Conservation (phyloP, 2,329 filamentous ascomycete species). For the Colletotrichum sublineola region DNA sequence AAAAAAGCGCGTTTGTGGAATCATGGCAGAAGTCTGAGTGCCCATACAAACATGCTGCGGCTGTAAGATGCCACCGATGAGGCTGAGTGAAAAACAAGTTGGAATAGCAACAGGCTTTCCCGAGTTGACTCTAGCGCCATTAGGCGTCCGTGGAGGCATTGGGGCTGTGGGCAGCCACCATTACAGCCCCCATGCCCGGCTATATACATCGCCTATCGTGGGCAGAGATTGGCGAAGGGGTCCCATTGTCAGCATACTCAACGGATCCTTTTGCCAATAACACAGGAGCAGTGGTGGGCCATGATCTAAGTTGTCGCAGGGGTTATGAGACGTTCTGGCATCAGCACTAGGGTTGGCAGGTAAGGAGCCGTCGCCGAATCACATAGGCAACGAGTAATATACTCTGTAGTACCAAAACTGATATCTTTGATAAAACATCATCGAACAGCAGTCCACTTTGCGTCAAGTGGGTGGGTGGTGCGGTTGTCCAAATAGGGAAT, state of each 20-base stretch:
- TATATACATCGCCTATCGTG: background rate
- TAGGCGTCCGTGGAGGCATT: background rate
- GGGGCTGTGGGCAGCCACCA: background rate
- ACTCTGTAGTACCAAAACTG: no score
- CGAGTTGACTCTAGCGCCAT: slow-evolving; percentile 5
- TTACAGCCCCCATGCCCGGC: slow-evolving; percentile 4
- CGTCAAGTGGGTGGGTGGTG: background rate
- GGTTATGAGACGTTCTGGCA: no score
- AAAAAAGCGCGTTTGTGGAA: slow-evolving; percentile 8
- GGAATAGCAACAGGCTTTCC: background rate
- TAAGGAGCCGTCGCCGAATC: no score
- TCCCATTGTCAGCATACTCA: background rate
- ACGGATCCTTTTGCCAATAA: background rate
- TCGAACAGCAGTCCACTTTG: background rate
- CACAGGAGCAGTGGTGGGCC: background rate
- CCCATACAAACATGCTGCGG: slow-evolving; percentile 9
- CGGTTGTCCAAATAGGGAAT: no score
- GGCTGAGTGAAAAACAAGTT: slow-evolving; percentile 16
- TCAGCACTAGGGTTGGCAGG: no score
- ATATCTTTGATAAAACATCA: background rate
- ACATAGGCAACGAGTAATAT: no score
- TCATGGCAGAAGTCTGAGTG: background rate
- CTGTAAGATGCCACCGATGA: slow-evolving; percentile 11
- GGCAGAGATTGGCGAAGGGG: background rate
- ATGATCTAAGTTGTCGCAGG: no score